Evolutionary conservation across 2,329 filamentous ascomycete species (phyloP), one percentile per base, ranked within the genome.

Genomic region (Sporothrix sp.): DNA sequence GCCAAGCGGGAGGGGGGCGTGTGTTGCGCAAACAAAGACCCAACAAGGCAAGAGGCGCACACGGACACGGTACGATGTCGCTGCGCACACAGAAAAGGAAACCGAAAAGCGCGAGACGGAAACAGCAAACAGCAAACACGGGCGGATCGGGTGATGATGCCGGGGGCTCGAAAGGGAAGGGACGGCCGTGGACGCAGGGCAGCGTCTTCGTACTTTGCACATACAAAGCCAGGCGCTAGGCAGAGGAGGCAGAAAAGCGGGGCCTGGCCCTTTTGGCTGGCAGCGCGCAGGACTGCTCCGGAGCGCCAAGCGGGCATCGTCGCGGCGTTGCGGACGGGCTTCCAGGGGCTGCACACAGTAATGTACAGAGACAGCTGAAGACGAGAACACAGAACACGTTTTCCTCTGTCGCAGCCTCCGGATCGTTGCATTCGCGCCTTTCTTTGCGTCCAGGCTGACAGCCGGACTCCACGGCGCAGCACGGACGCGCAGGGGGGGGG

Each of bases 141-240:
- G 55, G 55, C 55, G 56, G 54, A 59, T 59, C 58, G 58, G 58
- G 57, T 58, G 54, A 58, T 56, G 58, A 55, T 58, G 54, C 58
- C 58, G 58, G 58, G 54, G 55, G 44, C 43, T 45, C 39, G 45
- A 46, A 43, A 52, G 37, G 48, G 48, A 54, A 54, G 50, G 51
- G 40, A 51, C 55, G 53, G 55, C 51, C 49, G 49, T 42, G 32
- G 40, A 32, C 23, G 40, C 30, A 36, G 30, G 25, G 25, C 25
- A 28, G 25, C 25, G 10, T 6, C 25, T 28, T 5, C 10, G 25
- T 28, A 10, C 25, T 28, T 28, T 28, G 25, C n/a, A n/a, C n/a
- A n/a, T 27, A 50, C 30, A 39, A 44, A 42, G 25, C 45, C 45
- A 49, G 35, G 28, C 42, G 10, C n/a, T n/a, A 7, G 18, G n/a